Evolutionary conservation across 1,284 basidiomycete genomes (phyloP), one percentile per base, ranked within the genome.

Genomic region (Cutaneotrichosporon cutaneum): DNA sequence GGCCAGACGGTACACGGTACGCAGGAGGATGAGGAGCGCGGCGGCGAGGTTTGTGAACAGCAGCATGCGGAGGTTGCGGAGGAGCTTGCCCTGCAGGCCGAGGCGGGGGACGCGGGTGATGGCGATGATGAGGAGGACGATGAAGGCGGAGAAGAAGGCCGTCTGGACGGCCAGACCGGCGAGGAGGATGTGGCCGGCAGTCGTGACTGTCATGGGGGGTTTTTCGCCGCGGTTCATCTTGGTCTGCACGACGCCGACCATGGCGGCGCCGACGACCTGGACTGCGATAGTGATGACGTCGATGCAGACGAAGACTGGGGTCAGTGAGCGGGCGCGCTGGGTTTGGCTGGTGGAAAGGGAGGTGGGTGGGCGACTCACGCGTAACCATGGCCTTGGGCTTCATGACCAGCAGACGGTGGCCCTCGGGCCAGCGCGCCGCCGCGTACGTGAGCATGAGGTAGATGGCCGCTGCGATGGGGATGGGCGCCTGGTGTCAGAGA

Each of bases 161-260:
- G 60, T 62, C 55, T 61, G 80, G 3, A 78, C 66, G 0, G 74
- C 75, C 4, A 82, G 69, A 64, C 81, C 81, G 1, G 78, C 78
- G 3, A 79, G 61, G 1, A 81, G 70, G 56, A 82, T 81, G 63
- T 81, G 67, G 60, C 78, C 80, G 0, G 81, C 80, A 9, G 75
- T 65, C 32, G 75, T 65, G 0, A 74, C 71, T 0, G 70, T 70
- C 18, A 81, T 62, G 7, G 67, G 65, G 3, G 72, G 67, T 1
- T 27, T 16, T 36, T 73, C 60, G 13, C 74, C 69, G 13, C 60
- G 44, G 0, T 70, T 70, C 44, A 56, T 36, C 1, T 68, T 67
- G 14, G 73, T 75, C 60, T 81, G 76, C 9, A 79, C 73, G 0
- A 77, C 72, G 18, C 81, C 81, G 56, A 82, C 76, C n/a, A 82